phyloP scores from a whole-genome alignment of 2,329 filamentous ascomycete species.

The Penicillium rolfsii region DNA sequence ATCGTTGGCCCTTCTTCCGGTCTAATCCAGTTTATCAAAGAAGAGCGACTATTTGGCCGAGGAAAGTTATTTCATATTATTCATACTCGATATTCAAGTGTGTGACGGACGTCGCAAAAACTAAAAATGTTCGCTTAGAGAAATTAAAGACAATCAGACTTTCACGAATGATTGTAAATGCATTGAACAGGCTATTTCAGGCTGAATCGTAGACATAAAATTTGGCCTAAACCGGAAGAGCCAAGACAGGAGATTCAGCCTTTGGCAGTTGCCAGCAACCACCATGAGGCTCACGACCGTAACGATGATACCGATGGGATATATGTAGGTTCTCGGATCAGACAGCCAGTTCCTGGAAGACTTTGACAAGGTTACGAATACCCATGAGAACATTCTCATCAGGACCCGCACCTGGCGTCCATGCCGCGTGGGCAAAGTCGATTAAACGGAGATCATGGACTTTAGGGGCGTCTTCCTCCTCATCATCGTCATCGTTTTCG shows the following conservation, averaged over 20 bases:
- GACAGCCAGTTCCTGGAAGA: slow-evolving; percentile 68
- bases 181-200: slow-evolving; percentile 7
- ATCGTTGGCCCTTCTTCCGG: slow-evolving; percentile 16
- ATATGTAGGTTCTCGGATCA: slow-evolving; percentile 12
- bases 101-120: no score
- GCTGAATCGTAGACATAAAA: background rate
- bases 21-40: no score
- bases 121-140: no score
- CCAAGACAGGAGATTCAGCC: slow-evolving; percentile 7
- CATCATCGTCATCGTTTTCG: slow-evolving; percentile 52
- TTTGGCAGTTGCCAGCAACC: slow-evolving; percentile 34
- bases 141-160: background rate
- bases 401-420: slow-evolving; percentile 77
- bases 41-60: no score
- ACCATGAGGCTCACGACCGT: slow-evolving; percentile 11
- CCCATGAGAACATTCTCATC: slow-evolving; percentile 83
- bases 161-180: slow-evolving; percentile 1
- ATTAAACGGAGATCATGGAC: slow-evolving; percentile 85
- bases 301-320: background rate
- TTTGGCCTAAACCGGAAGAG: background rate
- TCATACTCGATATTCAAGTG: no score
- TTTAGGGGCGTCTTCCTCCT: slow-evolving; percentile 61
- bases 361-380: slow-evolving; percentile 69
- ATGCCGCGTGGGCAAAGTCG: slow-evolving; percentile 92
- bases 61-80: no score